Evolutionary conservation across 2,329 filamentous ascomycete species (phyloP).

Genomic region (Cordyceps farinosa): DNA sequence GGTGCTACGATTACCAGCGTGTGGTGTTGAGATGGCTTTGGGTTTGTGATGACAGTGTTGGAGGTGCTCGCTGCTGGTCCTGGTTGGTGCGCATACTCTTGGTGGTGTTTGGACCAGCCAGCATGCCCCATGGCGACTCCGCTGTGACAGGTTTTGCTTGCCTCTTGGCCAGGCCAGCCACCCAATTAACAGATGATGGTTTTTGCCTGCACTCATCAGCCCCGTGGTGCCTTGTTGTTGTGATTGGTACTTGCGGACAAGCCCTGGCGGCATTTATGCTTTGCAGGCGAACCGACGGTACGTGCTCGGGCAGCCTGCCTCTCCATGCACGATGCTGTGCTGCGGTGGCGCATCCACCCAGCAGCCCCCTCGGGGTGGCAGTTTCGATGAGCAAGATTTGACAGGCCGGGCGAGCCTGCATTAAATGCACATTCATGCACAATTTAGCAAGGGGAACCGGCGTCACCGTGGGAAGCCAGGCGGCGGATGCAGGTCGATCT

Average conservation of each 20-base stretch:
- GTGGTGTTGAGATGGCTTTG: no score
- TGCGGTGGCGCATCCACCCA: neutral
- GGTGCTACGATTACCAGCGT: no score
- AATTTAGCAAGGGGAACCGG: neutral
- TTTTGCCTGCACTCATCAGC: neutral
- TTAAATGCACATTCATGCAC: slow-evolving; percentile 12
- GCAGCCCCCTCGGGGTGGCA: neutral
- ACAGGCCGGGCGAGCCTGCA: slow-evolving; percentile 12
- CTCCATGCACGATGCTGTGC: neutral
- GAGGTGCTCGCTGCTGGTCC: neutral
- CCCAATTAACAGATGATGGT: neutral
- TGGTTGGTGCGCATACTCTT: neutral
- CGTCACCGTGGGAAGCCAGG: neutral
- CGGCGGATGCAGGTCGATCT: slow-evolving; percentile 16
- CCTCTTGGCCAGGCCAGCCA: neutral
- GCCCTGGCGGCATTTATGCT: neutral
- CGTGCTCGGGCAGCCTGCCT: neutral
- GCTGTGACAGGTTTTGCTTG: neutral
- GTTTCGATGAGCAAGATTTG: slow-evolving; percentile 8
- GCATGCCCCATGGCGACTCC: slow-evolving; percentile 1
- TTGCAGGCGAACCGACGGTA: neutral
- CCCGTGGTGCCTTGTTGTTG: no score
- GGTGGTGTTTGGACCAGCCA: neutral
- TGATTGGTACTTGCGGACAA: neutral
- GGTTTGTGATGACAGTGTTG: neutral